phyloP scores from a whole-genome alignment of 495 filamentous ascomycete species.

The Aspergillus heteromorphus region DNA sequence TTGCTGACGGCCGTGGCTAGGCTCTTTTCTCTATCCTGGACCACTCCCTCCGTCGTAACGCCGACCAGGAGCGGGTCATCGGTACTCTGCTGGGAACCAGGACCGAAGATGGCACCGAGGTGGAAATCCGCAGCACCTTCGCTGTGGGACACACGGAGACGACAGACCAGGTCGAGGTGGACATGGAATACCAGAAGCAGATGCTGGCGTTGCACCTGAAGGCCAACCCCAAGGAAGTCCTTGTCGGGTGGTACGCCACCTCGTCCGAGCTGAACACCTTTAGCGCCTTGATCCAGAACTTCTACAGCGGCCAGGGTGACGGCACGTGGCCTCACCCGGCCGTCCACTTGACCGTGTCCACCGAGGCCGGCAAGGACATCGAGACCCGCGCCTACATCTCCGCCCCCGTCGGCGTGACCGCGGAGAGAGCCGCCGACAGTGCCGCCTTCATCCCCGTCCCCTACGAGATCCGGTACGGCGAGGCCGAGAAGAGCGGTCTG shows the following conservation, averaged over 20 bases:
- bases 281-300: slow-evolving; percentile 97
- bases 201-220: slow-evolving; percentile 92
- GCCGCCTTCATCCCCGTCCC: slow-evolving; percentile 96
- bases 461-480: slow-evolving; percentile 83
- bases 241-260: slow-evolving; percentile 98
- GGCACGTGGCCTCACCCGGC: slow-evolving; percentile 95
- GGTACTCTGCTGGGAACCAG: slow-evolving; percentile 89
- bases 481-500: slow-evolving; percentile 86
- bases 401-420: slow-evolving; percentile 87
- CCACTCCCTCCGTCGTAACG: slow-evolving; percentile 85
- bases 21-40: slow-evolving; percentile 96
- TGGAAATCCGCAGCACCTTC: slow-evolving; percentile 91
- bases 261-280: slow-evolving; percentile 94
- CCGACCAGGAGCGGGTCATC: slow-evolving; percentile 89
- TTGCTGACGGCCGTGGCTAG: slow-evolving; percentile 36
- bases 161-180: slow-evolving; percentile 96
- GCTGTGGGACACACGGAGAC: slow-evolving; percentile 97
- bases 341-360: slow-evolving; percentile 90
- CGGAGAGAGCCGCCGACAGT: slow-evolving; percentile 88
- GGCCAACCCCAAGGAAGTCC: slow-evolving; percentile 86
- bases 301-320: slow-evolving; percentile 94
- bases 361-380: slow-evolving; percentile 76
- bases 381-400: slow-evolving; percentile 88
- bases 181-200: slow-evolving; percentile 99
- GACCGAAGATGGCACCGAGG: slow-evolving; percentile 92